Evolutionary conservation across 352 stramenopile species (phyloP).

Genomic region (Phytophthora macrochlamydospora): DNA sequence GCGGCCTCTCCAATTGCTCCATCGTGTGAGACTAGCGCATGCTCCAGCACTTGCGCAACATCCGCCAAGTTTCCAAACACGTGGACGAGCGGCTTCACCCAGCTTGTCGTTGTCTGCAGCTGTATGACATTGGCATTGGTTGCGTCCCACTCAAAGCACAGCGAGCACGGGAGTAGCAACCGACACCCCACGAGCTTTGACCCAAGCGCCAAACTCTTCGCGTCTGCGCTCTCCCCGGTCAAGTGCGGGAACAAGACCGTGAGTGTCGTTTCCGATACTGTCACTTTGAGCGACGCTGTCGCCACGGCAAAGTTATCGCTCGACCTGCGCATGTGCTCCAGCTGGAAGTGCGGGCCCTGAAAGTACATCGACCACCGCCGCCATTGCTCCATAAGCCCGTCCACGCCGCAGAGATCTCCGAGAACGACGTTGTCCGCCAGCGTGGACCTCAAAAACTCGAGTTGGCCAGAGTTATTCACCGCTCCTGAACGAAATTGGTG

Average conservation of each 20-base stretch:
- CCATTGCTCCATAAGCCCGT: conserved; percentile 31
- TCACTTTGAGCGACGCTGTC: conserved; percentile 9
- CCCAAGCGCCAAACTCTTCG: not conserved
- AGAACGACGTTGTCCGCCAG: conserved; percentile 28
- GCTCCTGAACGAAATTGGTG: conserved; percentile 14
- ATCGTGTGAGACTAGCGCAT: conserved; percentile 9
- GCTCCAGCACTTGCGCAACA: conserved; percentile 9
- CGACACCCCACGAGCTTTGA: conserved; percentile 12
- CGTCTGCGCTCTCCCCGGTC: not conserved
- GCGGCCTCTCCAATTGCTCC: conserved; percentile 4
- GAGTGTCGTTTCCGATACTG: conserved; percentile 10
- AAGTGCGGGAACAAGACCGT: conserved; percentile 15
- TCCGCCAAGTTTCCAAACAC: conserved; percentile 8
- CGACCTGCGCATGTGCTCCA: conserved; percentile 22
- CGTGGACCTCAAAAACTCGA: conserved; percentile 26
- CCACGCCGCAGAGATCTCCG: conserved; percentile 14
- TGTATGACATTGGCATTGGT: not conserved
- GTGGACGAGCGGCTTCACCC: conserved; percentile 7
- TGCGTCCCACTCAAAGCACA: conserved; percentile 24
- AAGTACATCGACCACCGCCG: conserved; percentile 25
- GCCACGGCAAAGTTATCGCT: conserved; percentile 17
- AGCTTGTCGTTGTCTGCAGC: conserved; percentile 13
- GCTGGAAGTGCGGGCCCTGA: conserved; percentile 32
- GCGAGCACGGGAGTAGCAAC: conserved; percentile 8
- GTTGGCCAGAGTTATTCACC: conserved; percentile 6